Conservation (phyloP, 192 early-diverging fungal species). For the Glomus cerebriforme region DNA sequence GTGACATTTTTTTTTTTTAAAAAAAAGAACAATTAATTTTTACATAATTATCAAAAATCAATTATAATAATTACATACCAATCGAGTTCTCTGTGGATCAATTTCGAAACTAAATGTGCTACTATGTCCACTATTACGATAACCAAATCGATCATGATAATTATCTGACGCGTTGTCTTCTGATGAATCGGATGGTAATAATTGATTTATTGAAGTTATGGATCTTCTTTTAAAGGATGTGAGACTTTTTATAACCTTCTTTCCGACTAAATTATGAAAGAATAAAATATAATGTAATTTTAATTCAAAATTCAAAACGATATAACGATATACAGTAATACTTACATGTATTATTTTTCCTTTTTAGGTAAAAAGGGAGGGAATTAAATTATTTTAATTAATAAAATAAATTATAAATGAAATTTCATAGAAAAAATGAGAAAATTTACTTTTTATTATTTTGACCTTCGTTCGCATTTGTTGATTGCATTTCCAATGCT, state of each 20-base stretch:
- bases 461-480: not conserved
- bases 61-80: too few relatives aligned
- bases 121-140: not conserved
- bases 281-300: not conserved
- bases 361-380: not conserved
- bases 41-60: too few relatives aligned
- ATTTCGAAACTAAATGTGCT: not conserved
- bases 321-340: too few relatives aligned
- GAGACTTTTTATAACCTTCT: not conserved
- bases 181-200: not conserved
- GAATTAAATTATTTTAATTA: not conserved
- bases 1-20: not conserved
- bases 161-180: not conserved
- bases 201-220: not conserved
- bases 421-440: not conserved
- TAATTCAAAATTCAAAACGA: not conserved
- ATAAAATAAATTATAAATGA: not conserved
- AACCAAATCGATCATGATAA: not conserved
- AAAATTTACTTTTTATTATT: not conserved
- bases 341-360: constrained; percentile 22
- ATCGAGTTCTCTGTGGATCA: too few relatives aligned
- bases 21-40: too few relatives aligned
- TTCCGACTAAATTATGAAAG: not conserved
- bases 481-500: not conserved
- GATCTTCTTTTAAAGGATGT: constrained; percentile 5